These are phyloP conservation scores for Aspergillus sojae DNA, from an alignment of 2,329 filamentous ascomycete species.

Conservation along the genomic window DNA sequence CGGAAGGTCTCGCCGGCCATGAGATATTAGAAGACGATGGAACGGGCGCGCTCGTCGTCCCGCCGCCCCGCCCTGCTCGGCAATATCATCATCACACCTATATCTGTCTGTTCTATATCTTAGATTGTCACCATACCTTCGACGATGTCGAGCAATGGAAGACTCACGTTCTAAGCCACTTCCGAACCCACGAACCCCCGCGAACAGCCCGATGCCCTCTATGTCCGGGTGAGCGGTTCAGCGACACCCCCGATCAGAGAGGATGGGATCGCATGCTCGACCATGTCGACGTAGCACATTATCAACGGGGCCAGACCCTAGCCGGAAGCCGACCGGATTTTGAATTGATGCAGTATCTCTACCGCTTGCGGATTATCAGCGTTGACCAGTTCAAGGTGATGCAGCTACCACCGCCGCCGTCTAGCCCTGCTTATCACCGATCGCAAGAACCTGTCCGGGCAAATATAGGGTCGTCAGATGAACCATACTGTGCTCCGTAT, in stretches of 20 bases:
- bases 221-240: conserved; percentile 34
- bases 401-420: conserved; percentile 43
- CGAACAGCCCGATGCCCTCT: conserved; percentile 47
- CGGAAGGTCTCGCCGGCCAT: conserved; percentile 24
- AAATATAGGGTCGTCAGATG: conserved; percentile 42
- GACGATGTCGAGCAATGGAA: conserved; percentile 44
- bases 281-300: conserved; percentile 46
- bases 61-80: conserved; percentile 14
- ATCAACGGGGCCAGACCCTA: conserved; percentile 44
- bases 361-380: conserved; percentile 44
- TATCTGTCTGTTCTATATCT: conserved; percentile 48
- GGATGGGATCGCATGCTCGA: conserved; percentile 48
- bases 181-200: conserved; percentile 44
- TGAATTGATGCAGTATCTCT: conserved; percentile 50
- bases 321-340: conserved; percentile 46
- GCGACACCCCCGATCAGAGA: conserved; percentile 26
- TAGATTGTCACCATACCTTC: conserved; percentile 47
- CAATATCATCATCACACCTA: conserved; percentile 25
- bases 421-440: conserved; percentile 40
- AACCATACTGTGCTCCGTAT: conserved; percentile 43
- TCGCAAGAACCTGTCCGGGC: conserved; percentile 39
- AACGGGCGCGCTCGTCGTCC: conserved; percentile 33
- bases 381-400: conserved; percentile 48
- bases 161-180: conserved; percentile 49
- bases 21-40: conserved; percentile 32